These are phyloP conservation scores for Anethum foeniculum DNA, from an alignment of 140 eudicot species.

Conservation along the genomic window DNA sequence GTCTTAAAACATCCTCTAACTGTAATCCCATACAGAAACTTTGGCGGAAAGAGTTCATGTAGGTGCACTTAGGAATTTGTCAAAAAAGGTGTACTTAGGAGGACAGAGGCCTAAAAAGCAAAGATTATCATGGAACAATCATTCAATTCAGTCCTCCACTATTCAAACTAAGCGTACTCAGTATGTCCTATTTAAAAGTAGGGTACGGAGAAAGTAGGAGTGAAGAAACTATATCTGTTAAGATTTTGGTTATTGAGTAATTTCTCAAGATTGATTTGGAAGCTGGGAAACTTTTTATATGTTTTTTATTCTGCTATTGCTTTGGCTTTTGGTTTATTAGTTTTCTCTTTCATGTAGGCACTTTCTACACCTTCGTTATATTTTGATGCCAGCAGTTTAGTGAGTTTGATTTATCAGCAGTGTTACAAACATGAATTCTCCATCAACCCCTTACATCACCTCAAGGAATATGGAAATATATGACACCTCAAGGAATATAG, in stretches of 20 bases:
- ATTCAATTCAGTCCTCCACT: background rate
- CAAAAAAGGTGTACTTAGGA: background rate
- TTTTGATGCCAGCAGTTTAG: constrained; percentile 6
- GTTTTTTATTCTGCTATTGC: background rate
- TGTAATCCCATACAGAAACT: background rate
- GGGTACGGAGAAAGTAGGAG: background rate
- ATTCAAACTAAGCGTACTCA: background rate
- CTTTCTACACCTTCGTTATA: background rate
- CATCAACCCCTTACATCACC: constrained; percentile 63
- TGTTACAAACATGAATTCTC: constrained; percentile 48
- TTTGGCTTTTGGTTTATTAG: background rate
- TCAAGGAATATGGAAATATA: constrained; percentile 71
- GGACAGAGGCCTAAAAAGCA: background rate
- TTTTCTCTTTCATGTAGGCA: constrained; percentile 5
- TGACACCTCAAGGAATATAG: constrained; percentile 73
- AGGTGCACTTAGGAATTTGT: background rate
- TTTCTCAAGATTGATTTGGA: background rate
- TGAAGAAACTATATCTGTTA: background rate
- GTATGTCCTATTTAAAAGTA: background rate
- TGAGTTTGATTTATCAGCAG: constrained; percentile 22
- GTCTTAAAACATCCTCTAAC: background rate
- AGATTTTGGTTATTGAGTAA: background rate
- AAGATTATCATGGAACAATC: background rate
- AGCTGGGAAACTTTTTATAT: background rate
- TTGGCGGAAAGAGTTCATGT: background rate